Conservation (phyloP, 768 basidiomycete species). For the Tulasnella sp. region DNA sequence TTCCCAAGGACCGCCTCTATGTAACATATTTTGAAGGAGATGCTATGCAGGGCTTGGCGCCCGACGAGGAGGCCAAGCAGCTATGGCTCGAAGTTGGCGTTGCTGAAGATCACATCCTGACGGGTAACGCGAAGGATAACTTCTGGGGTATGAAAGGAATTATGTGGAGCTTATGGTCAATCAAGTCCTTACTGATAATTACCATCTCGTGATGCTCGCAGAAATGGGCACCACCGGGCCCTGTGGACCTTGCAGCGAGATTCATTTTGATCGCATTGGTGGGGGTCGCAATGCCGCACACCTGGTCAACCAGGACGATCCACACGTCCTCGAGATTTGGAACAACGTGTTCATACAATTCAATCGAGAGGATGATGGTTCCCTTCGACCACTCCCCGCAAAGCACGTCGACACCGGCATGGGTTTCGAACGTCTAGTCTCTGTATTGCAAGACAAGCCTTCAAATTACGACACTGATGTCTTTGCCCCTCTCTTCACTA, state of each 20-base stretch:
- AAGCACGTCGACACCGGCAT: conserved; percentile 99
- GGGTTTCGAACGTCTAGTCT: conserved; percentile 97
- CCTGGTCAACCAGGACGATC: conserved; percentile 93
- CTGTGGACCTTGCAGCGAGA: conserved; percentile 92
- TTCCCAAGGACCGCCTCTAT: conserved; percentile 85
- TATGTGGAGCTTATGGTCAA: not conserved
- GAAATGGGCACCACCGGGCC: conserved; percentile 99
- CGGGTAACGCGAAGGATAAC: conserved; percentile 94
- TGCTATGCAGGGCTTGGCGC: conserved; percentile 64
- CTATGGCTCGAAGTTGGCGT: conserved; percentile 86
- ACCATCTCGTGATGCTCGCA: conserved; percentile 25
- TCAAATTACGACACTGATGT: conserved; percentile 99
- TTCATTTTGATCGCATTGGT: conserved; percentile 96
- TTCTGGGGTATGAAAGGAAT: conserved; percentile 72
- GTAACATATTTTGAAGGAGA: conserved; percentile 98
- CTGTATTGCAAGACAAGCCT: conserved; percentile 75
- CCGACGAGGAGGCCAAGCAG: conserved; percentile 80
- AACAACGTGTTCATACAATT: conserved; percentile 99
- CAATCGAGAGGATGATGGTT: conserved; percentile 86
- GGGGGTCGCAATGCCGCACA: conserved; percentile 77
- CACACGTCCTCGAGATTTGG: conserved; percentile 96
- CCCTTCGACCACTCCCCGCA: conserved; percentile 66
- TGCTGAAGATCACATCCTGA: conserved; percentile 77
- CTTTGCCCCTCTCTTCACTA: conserved; percentile 78
- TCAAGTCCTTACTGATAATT: not conserved